Base-by-base conservation (phyloP, 257 asterid genomes). In the Oldenlandia corymbosa region DNA sequence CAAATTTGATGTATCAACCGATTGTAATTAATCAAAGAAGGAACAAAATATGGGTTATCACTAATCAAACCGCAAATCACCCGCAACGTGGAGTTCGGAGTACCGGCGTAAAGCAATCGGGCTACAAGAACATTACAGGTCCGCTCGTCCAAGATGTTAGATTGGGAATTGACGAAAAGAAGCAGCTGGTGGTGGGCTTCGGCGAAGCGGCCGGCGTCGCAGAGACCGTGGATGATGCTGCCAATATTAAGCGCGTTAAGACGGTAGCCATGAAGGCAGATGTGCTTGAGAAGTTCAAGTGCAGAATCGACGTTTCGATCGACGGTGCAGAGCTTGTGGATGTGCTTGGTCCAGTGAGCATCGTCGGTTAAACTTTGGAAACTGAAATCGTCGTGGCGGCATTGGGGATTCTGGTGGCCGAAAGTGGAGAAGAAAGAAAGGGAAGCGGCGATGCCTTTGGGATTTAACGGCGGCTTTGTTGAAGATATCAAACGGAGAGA, bases 51-150 rank as follows among this genome's bases (percentile, higher is more conserved):
- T 3, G 94, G 94, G 73, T 83, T 86, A 68, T 69, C 86, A 16
- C 13, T 49, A 14, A 71, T 52, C 77, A 92, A 78, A 45, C 77
- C 65, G 16, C 76, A 76, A 0, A 92, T 62, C 66, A 88, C 71
- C 10, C 76, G 67, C 64, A 81, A 57, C 5, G 97, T 88, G 5
- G 70, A 54, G 27, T 49, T 61, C 0, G 90, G 88, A 20, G 75
- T 75, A 36, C 71, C 70, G 0, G 86, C 84, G 47, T 83, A 68
- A 11, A 92, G 85, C 71, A 92, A 76, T 24, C 93, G 81, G 4
- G 97, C 97, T 43, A 92, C 78, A 23, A 92, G 80, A 10, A 92
- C 88, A 43, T 87, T 88, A 58, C 97, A 92, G 5, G 92, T 87
- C 66, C 95, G 88, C 72, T 92, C 95, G 59, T 89, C 95, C 16